These are phyloP conservation scores for Physaria fendleri DNA, from an alignment of 345 rosid genomes.

Conservation along the genomic window DNA sequence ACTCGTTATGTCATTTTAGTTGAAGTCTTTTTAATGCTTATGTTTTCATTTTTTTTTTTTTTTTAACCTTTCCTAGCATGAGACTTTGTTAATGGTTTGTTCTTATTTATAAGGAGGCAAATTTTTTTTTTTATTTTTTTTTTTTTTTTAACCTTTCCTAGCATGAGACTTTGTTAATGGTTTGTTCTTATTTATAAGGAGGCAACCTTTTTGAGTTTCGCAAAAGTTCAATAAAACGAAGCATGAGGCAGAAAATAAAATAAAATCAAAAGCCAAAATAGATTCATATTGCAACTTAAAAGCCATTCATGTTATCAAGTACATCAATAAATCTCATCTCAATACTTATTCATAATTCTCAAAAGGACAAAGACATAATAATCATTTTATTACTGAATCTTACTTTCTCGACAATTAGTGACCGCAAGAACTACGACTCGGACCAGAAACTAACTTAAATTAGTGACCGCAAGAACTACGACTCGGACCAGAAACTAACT, in stretches of 20 bases:
- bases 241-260: neutral
- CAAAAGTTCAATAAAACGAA: neutral
- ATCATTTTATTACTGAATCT: neutral
- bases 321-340: neutral
- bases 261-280: neutral
- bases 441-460: slow-evolving; percentile 30
- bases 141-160: no score
- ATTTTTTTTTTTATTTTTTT: no score
- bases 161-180: no score
- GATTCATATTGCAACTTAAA: neutral
- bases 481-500: slow-evolving; percentile 33
- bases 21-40: no score
- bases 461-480: slow-evolving; percentile 9
- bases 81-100: no score
- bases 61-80: no score
- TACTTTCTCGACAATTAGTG: neutral
- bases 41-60: no score
- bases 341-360: neutral
- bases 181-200: no score
- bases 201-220: neutral
- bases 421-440: slow-evolving; percentile 24
- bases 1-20: no score
- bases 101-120: no score
- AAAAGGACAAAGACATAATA: neutral
- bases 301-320: neutral